These are phyloP conservation scores for Penicillium sp. DNA, from an alignment of 2,329 filamentous ascomycete genomes.

Conservation along the genomic window DNA sequence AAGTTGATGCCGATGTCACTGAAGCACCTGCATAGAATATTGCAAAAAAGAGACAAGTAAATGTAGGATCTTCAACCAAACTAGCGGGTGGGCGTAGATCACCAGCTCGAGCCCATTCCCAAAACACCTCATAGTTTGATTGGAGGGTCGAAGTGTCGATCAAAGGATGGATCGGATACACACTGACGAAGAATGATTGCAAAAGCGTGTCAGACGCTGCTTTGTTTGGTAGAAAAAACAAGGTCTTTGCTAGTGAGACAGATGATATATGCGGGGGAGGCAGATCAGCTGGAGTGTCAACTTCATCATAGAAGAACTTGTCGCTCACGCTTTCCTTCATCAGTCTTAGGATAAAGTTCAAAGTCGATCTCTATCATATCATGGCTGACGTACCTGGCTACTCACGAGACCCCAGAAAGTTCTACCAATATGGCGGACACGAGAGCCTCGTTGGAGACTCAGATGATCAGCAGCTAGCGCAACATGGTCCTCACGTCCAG, in stretches of 20 bases:
- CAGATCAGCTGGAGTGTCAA: not conserved
- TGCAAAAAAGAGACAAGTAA: conserved; percentile 11
- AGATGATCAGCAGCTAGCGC: not conserved
- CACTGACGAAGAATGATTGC: conserved; percentile 4
- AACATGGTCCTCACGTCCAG: not conserved
- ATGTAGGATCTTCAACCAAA: conserved; percentile 12
- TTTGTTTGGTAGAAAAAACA: not conserved
- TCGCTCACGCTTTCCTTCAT: not conserved
- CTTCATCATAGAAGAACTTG: conserved; percentile 3
- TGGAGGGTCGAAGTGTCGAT: conserved; percentile 6
- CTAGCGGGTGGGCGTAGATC: not conserved
- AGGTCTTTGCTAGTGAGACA: not conserved
- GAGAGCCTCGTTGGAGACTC: conserved; percentile 1
- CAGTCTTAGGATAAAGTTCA: not conserved
- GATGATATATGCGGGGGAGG: conserved; percentile 3
- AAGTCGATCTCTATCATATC: too few species aligned
- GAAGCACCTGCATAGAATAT: conserved; percentile 8
- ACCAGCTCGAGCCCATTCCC: conserved; percentile 5
- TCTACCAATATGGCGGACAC: conserved; percentile 1
- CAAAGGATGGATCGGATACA: conserved; percentile 11
- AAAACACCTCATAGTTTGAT: conserved; percentile 11
- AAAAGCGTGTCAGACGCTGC: not conserved
- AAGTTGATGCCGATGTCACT: not conserved
- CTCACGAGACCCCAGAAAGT: conserved; percentile 13
- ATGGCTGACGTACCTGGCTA: not conserved